Evolutionary conservation across 176 grass and related monocot species (phyloP), one percentile per base, ranked within the genome.

Genomic region (Areca catechu): DNA sequence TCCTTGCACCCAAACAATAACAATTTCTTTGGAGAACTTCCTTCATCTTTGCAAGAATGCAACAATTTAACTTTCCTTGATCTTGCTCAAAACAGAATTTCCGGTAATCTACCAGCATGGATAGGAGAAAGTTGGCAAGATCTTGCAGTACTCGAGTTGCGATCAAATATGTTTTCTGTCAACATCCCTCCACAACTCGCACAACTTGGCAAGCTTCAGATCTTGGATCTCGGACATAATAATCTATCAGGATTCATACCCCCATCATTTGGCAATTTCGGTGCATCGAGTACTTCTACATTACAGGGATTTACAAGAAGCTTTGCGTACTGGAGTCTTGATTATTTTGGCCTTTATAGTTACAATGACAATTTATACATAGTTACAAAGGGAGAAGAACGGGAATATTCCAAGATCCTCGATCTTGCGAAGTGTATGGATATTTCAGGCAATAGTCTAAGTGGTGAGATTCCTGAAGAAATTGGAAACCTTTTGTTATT

Each of bases 241-340:
- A 12, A 62, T 19, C 37, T 62, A 43, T 64, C 63, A 60, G 80
- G 80, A 49, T 62, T 6, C 22, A 64, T 88, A 24, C 72, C 85
- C 0, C 28, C 19, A 5, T 76, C 28, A 16, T 18, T 81, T 14
- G 65, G 19, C 61, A 17, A 25, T 7, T 56, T 81, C 3, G 60
- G 1, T 67, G 70, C 65, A 48, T 67, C 74, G 73, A n/a, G n/a
- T n/a, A 24, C 29, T n/a, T n/a, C 15, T 17, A 49, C 19, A 1
- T 10, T 16, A 18, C 50, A n/a, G n/a, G n/a, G n/a, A n/a, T n/a
- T n/a, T 15, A 12, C 5, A 43, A 12, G 1, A 1, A 43, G 34
- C 10, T 10, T 43, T 43, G 1, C 2, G 34, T 10, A 10, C 12
- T 9, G 34, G 34, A 43, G n/a, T 43, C 5, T 28, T 28, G 7